phyloP scores from a whole-genome alignment of 208 protist species.

The Entamoeba histolytica region DNA sequence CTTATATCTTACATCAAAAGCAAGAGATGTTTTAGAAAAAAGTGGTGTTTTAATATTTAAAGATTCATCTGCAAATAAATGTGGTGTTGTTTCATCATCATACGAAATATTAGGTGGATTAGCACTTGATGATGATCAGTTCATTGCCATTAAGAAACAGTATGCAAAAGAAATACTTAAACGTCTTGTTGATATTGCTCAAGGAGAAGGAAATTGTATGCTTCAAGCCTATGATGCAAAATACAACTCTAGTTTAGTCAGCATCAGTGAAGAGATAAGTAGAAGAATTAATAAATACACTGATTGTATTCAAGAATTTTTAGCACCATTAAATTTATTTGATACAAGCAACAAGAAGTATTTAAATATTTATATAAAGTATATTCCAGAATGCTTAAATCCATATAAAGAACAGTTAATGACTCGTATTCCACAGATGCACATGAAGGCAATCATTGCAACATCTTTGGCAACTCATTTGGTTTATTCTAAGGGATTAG shows the following conservation, averaged over 20 bases:
- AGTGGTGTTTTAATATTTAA: neutral
- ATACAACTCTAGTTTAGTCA: neutral
- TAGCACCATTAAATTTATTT: neutral
- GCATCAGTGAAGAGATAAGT: neutral
- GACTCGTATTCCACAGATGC: neutral
- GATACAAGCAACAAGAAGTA: neutral
- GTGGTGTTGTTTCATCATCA: neutral
- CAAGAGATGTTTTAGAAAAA: neutral
- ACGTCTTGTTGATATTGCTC: neutral
- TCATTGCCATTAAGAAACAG: neutral
- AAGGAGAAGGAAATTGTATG: neutral
- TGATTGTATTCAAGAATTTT: neutral
- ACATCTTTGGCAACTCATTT: neutral
- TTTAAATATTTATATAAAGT: neutral
- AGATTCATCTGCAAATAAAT: neutral
- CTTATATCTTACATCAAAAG: neutral
- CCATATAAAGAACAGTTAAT: neutral
- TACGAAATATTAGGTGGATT: neutral
- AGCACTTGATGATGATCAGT: neutral
- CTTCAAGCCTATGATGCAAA: neutral
- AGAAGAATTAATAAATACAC: neutral
- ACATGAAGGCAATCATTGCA: neutral
- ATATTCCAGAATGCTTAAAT: neutral
- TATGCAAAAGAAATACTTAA: neutral
- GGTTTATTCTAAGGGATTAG: neutral